A percentile compares a stretch with the other conserved stretches of the same genome.
Evolutionary conservation across 225 moss, liverwort and hornwort genomes (phyloP).

Genomic region (Bryum argenteum): DNA sequence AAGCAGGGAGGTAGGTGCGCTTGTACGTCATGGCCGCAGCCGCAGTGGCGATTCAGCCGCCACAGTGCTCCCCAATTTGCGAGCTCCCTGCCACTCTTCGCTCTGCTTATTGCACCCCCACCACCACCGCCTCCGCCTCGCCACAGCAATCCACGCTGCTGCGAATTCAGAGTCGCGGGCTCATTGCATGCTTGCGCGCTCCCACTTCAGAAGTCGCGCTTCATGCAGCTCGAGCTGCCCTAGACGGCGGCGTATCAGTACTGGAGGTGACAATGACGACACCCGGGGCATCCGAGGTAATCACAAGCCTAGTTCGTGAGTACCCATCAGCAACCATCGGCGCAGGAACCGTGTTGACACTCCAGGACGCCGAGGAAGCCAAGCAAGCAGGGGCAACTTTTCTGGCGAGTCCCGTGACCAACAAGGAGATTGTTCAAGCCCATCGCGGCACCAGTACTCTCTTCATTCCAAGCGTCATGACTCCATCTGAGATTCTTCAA

Average conservation of each 20-base stretch:
- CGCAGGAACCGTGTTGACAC: slow-evolving; percentile 85
- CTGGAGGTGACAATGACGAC: slow-evolving; percentile 94
- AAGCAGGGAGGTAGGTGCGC: no score
- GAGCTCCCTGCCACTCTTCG: no score
- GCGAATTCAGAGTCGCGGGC: no score
- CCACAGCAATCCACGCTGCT: no score
- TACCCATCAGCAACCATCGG: slow-evolving; percentile 82
- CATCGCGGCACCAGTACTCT: slow-evolving; percentile 58
- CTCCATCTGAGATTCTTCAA: slow-evolving; percentile 72
- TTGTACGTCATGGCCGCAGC: no score
- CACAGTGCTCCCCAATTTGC: no score
- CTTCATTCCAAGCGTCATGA: slow-evolving; percentile 81
- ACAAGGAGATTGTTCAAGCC: slow-evolving; percentile 56
- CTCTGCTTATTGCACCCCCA: no score
- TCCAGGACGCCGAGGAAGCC: slow-evolving; percentile 62
- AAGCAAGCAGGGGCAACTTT: slow-evolving; percentile 76
- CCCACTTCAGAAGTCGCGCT: slow-evolving; percentile 51
- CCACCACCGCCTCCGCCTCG: no score
- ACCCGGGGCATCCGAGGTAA: slow-evolving; percentile 67
- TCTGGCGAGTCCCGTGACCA: slow-evolving; percentile 67
- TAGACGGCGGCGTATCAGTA: slow-evolving; percentile 80
- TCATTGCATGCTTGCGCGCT: no score
- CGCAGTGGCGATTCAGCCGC: no score
- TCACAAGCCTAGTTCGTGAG: slow-evolving; percentile 68
- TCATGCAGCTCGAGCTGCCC: slow-evolving; percentile 77